Evolutionary conservation across 345 rosid species (phyloP).

Genomic region (Schrenkiella parvula): DNA sequence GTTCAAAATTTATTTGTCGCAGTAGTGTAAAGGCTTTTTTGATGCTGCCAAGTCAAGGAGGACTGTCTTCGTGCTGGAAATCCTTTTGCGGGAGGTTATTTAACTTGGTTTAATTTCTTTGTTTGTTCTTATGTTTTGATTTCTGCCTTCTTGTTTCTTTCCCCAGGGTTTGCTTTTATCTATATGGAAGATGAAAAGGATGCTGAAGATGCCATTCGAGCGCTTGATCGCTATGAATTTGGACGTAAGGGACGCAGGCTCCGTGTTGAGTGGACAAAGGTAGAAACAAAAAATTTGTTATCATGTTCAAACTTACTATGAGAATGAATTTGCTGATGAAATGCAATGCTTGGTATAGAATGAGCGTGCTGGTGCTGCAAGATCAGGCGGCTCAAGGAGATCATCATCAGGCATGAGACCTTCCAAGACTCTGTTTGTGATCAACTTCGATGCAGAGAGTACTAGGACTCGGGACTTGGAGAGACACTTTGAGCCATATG

Average conservation of each 20-base stretch:
- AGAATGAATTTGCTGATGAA: not conserved
- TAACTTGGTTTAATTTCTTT: not conserved
- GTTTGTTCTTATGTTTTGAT: not conserved
- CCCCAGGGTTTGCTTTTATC: slow-evolving; percentile 79
- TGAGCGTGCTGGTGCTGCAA: slow-evolving; percentile 60
- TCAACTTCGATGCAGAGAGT: slow-evolving; percentile 78
- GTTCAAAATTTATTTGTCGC: slow-evolving; percentile 38
- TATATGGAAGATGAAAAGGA: slow-evolving; percentile 98
- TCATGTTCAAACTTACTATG: not conserved
- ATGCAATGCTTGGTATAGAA: slow-evolving; percentile 40
- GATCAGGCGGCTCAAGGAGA: slow-evolving; percentile 62
- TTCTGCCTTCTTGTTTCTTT: not conserved
- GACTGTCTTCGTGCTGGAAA: slow-evolving; percentile 10
- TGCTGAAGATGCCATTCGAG: slow-evolving; percentile 97
- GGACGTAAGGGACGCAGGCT: slow-evolving; percentile 95
- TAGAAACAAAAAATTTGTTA: slow-evolving; percentile 1
- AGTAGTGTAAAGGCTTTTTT: slow-evolving; percentile 30
- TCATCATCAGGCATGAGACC: slow-evolving; percentile 62
- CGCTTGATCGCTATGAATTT: slow-evolving; percentile 72
- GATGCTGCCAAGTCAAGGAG: slow-evolving; percentile 28
- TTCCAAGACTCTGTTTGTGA: slow-evolving; percentile 91
- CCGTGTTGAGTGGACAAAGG: slow-evolving; percentile 99
- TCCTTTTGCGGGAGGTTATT: slow-evolving; percentile 28
- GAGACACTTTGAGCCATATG: slow-evolving; percentile 92
- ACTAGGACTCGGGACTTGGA: slow-evolving; percentile 90